These are phyloP conservation scores for Annulohypoxylon truncatum DNA, from an alignment of 2,329 filamentous ascomycete species.

Conservation along the genomic window DNA sequence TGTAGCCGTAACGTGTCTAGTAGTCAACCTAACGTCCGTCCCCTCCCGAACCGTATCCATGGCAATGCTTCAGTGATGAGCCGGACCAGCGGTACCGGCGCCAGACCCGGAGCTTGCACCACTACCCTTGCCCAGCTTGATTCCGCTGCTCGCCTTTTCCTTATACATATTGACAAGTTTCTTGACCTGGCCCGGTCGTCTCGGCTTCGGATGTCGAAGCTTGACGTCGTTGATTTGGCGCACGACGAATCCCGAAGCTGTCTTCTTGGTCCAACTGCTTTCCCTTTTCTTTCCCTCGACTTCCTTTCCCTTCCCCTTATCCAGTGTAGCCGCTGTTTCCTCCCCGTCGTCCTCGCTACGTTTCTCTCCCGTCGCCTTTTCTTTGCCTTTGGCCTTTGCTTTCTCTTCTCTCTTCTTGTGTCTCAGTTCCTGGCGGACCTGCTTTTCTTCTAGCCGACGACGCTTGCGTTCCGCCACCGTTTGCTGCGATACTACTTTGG, in stretches of 20 bases:
- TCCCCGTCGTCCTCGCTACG: neutral
- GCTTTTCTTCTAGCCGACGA: constrained; percentile 43
- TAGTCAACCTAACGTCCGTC: neutral
- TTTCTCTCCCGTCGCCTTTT: constrained; percentile 28
- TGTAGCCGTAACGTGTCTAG: neutral
- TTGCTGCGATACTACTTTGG: constrained; percentile 39
- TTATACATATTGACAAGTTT: constrained; percentile 51
- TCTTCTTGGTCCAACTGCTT: constrained; percentile 46
- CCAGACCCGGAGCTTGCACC: constrained; percentile 24
- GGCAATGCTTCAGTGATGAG: neutral
- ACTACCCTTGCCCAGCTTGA: constrained; percentile 26
- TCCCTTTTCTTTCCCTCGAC: constrained; percentile 32
- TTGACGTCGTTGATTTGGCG: constrained; percentile 46
- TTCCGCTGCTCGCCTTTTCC: constrained; percentile 44
- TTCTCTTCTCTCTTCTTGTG: constrained; percentile 34
- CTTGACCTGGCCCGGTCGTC: constrained; percentile 48
- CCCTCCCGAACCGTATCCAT: neutral
- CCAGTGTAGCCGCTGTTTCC: constrained; percentile 2
- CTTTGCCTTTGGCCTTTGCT: constrained; percentile 30
- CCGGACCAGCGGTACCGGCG: neutral
- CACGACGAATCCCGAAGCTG: constrained; percentile 51
- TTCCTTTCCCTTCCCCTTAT: constrained; percentile 37
- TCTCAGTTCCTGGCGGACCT: constrained; percentile 35
- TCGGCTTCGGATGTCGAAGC: constrained; percentile 46
- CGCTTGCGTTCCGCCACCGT: constrained; percentile 41